Conservation (phyloP, 176 grass and related monocot species). For the Triticum urartu region DNA sequence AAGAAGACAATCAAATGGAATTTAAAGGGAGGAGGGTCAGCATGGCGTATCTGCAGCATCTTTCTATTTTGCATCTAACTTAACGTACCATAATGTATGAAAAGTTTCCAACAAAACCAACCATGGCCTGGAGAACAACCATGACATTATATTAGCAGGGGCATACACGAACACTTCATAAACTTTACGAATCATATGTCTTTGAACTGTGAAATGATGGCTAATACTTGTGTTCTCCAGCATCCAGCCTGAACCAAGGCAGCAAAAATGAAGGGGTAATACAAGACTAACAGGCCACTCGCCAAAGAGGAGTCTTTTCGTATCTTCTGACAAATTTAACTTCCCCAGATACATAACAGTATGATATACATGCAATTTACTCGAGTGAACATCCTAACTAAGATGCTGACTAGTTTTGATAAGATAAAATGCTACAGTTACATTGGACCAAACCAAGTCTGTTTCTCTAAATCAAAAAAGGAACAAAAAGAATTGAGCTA, state of each 20-base stretch:
- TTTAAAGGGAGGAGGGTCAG: background rate
- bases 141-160: background rate
- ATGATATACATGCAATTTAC: background rate
- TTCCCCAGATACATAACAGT: background rate
- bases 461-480: conserved; percentile 16
- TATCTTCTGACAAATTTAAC: background rate
- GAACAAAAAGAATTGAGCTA: background rate
- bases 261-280: conserved; percentile 13
- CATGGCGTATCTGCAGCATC: background rate
- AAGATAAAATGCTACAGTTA: conserved; percentile 21
- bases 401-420: background rate
- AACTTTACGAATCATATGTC: background rate
- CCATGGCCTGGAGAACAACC: background rate
- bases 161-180: background rate
- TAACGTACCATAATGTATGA: background rate
- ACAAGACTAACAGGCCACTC: background rate
- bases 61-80: background rate
- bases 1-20: background rate
- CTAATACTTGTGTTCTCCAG: background rate
- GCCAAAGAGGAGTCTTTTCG: background rate
- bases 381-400: background rate
- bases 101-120: background rate
- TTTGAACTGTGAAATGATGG: background rate
- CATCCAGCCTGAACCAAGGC: background rate
- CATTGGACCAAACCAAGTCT: conserved; percentile 1